Conservation (phyloP, 192 early-diverging fungal species). For the Coemansia furcata region DNA sequence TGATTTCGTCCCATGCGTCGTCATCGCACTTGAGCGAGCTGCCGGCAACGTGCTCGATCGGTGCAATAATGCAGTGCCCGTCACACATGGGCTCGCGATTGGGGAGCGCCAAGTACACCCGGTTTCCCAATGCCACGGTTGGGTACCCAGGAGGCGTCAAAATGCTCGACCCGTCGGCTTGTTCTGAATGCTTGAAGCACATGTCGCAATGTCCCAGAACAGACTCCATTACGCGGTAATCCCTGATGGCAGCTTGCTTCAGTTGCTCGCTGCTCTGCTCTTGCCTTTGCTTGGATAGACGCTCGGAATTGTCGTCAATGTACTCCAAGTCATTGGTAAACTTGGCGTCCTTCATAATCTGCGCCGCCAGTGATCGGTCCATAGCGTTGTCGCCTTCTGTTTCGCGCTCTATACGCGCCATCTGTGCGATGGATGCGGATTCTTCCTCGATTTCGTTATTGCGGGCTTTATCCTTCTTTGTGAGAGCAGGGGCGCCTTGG, state of each 20-base stretch:
- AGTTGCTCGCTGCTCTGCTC: constrained; percentile 65
- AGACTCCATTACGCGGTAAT: constrained; percentile 68
- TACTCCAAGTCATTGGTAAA: constrained; percentile 77
- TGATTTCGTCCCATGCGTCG: constrained; percentile 90
- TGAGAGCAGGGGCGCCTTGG: not conserved
- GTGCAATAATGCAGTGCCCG: constrained; percentile 91
- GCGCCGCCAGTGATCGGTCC: constrained; percentile 20
- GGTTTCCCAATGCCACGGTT: constrained; percentile 74
- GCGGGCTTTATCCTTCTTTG: constrained; percentile 18
- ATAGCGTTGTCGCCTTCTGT: constrained; percentile 20
- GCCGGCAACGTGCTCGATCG: constrained; percentile 69
- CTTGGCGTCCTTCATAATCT: constrained; percentile 45
- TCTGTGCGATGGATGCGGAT: constrained; percentile 15
- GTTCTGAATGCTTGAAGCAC: constrained; percentile 65
- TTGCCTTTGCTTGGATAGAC: constrained; percentile 59
- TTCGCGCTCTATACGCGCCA: constrained; percentile 29
- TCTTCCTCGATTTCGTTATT: not conserved
- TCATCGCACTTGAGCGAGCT: constrained; percentile 88
- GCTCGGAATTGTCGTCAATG: constrained; percentile 86
- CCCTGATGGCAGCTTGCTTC: constrained; percentile 60
- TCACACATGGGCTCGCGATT: constrained; percentile 69
- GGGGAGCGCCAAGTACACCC: constrained; percentile 78
- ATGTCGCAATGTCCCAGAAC: constrained; percentile 56
- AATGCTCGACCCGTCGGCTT: constrained; percentile 33
- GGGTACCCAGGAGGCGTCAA: constrained; percentile 62